These are phyloP conservation scores for Diaporthe citri DNA, from an alignment of 2,329 filamentous ascomycete species.

Conservation along the genomic window DNA sequence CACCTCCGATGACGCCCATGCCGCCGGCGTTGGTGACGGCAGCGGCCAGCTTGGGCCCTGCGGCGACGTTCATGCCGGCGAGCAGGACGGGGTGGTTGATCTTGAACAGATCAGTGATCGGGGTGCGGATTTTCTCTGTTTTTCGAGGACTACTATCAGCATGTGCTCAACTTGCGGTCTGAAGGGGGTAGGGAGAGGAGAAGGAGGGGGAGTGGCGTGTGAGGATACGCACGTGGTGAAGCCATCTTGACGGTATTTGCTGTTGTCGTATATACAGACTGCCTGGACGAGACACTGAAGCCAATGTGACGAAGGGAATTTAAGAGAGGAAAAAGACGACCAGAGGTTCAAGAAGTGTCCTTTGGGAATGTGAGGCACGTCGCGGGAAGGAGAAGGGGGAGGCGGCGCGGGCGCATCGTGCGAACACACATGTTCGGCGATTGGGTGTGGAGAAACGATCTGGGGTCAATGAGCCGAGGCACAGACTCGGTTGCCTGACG, in stretches of 20 bases:
- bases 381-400: slow-evolving; percentile 30
- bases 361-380: slow-evolving; percentile 30
- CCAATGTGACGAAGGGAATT: not conserved
- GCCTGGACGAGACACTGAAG: slow-evolving; percentile 38
- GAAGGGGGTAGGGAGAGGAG: slow-evolving; percentile 8
- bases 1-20: slow-evolving; percentile 94
- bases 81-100: slow-evolving; percentile 97
- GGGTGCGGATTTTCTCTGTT: slow-evolving; percentile 88
- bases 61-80: slow-evolving; percentile 99
- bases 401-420: slow-evolving; percentile 26
- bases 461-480: slow-evolving; percentile 31
- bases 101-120: slow-evolving; percentile 94
- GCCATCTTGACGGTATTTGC: slow-evolving; percentile 68
- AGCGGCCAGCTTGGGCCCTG: slow-evolving; percentile 94
- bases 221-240: slow-evolving; percentile 77
- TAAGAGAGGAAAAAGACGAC: slow-evolving; percentile 17
- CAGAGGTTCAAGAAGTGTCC: not conserved
- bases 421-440: slow-evolving; percentile 34
- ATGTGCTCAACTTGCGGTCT: not conserved
- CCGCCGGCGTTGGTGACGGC: slow-evolving; percentile 98
- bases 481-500: slow-evolving; percentile 30
- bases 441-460: slow-evolving; percentile 28
- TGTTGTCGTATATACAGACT: slow-evolving; percentile 5
- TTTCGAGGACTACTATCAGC: slow-evolving; percentile 14
- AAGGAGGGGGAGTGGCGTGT: slow-evolving; percentile 21